Percentiles rank a stretch among this genome's conserved stretches.
These are phyloP conservation scores for Cytospora piceicola DNA, from an alignment of 2,329 filamentous ascomycete genomes.

Conservation along the genomic window DNA sequence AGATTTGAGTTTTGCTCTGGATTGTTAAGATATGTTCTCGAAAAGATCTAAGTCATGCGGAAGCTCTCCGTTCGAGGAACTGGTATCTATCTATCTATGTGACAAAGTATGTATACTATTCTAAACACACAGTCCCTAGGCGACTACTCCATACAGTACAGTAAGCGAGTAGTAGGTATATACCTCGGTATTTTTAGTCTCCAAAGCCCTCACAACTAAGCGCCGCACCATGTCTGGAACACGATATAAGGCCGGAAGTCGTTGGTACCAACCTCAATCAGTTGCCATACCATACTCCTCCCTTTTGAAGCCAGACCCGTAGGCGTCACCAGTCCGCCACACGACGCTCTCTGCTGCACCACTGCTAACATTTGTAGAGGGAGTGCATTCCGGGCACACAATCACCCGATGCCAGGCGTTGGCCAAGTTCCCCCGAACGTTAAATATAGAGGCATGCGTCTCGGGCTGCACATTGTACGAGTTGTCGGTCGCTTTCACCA, in stretches of 20 bases:
- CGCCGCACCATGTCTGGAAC: too few species aligned
- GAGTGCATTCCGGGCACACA: slow-evolving; percentile 40
- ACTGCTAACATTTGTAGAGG: slow-evolving; percentile 13
- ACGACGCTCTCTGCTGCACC: slow-evolving; percentile 33
- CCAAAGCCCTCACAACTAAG: too few species aligned
- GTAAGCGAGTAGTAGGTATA: too few species aligned
- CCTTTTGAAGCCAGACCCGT: slow-evolving; percentile 37
- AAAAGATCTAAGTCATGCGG: not conserved
- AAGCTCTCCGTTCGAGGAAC: not conserved
- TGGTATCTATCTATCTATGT: not conserved
- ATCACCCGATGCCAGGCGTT: slow-evolving; percentile 68
- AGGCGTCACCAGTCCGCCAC: slow-evolving; percentile 37
- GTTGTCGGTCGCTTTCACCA: slow-evolving; percentile 70
- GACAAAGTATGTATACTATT: too few species aligned
- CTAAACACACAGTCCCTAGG: too few species aligned
- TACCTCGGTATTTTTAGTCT: too few species aligned
- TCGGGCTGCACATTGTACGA: slow-evolving; percentile 70
- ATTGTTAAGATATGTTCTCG: not conserved
- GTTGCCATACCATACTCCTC: slow-evolving; percentile 28
- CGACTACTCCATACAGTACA: too few species aligned
- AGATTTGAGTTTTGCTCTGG: slow-evolving; percentile 6
- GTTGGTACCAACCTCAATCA: not conserved
- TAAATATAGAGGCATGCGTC: slow-evolving; percentile 62
- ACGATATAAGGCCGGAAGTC: too few species aligned
- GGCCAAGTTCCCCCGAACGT: slow-evolving; percentile 66